Evolutionary conservation across 116 monocot species (phyloP), one percentile per base, ranked within the genome.

Genomic region (Thalassia testudinum): DNA sequence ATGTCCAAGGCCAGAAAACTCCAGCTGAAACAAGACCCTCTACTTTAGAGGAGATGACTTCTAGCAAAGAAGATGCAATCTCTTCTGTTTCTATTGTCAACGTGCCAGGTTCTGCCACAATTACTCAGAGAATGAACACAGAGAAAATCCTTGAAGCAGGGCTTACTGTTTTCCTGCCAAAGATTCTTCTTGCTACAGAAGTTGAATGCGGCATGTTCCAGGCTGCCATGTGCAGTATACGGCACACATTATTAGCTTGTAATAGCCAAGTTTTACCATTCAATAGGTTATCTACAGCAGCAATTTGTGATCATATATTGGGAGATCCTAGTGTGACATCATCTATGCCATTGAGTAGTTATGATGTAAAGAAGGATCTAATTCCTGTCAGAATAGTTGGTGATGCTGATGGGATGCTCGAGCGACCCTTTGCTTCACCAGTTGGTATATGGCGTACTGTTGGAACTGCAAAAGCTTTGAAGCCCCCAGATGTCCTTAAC

Each of bases 401-500:
- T 62, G 89, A 89, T 68, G 27, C 74, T 53, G 85, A 89, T 61
- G 74, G 71, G 42, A 43, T 77, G 57, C 64, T 66, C n/a, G 97
- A 85, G 45, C 62, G 54, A 26, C 53, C 76, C 7, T 12, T 81
- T 34, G 52, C 58, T 37, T 27, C 74, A 50, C 71, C 63, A 26
- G 85, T 97, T 20, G 97, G 97, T 75, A 89, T 89, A 49, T 97
- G 97, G 97, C 78, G 89, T 30, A 54, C 89, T 49, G 77, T 89
- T 66, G 81, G 75, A 53, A 52, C 67, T 34, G 53, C 81, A 54
- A 97, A 97, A 73, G 60, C 30, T 27, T 43, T 67, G 52, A 89
- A 82, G 24, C 23, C 65, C 57, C 54, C 51, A 43, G 76, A 60
- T 54, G 34, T 51, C 28, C 56, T 60, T 3, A 70, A 24, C 47